These are phyloP conservation scores for Aspergillus costaricaensis DNA, from an alignment of 2,329 filamentous ascomycete genomes.

Conservation along the genomic window DNA sequence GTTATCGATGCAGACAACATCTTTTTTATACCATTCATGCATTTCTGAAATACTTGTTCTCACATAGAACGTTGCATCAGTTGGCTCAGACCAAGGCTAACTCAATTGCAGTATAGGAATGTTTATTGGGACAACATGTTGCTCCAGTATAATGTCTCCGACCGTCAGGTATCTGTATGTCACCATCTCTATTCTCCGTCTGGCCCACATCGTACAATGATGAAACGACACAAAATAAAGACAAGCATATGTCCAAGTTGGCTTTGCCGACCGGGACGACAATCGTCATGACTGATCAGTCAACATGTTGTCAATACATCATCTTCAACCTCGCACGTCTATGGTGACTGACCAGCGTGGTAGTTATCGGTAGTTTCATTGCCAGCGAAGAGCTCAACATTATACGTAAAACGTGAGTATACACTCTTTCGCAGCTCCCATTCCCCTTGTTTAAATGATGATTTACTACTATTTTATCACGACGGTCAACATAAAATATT, in stretches of 20 bases:
- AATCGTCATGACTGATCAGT: slow-evolving; percentile 53
- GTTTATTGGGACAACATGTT: background rate
- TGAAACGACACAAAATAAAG: slow-evolving; percentile 77
- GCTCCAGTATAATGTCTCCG: background rate
- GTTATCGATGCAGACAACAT: slow-evolving; percentile 63
- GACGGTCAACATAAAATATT: slow-evolving; percentile 81
- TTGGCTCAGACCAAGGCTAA: slow-evolving; percentile 20
- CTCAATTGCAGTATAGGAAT: slow-evolving; percentile 10
- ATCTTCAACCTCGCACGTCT: slow-evolving; percentile 20
- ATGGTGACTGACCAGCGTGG: slow-evolving; percentile 26
- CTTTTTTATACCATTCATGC: slow-evolving; percentile 61
- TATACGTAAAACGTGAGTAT: slow-evolving; percentile 24
- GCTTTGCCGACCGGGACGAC: slow-evolving; percentile 52
- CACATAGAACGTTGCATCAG: slow-evolving; percentile 10
- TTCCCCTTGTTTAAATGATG: slow-evolving; percentile 57
- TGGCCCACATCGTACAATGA: slow-evolving; percentile 58
- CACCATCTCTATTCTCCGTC: slow-evolving; percentile 20
- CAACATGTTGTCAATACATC: slow-evolving; percentile 24
- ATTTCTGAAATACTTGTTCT: slow-evolving; percentile 46
- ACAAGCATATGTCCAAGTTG: slow-evolving; percentile 98
- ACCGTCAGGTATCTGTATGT: slow-evolving; percentile 5
- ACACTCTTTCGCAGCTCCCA: slow-evolving; percentile 8
- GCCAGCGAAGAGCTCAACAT: background rate
- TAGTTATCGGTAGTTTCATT: background rate
- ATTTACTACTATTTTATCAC: slow-evolving; percentile 69